These are phyloP conservation scores for Trypanosomatidae sp. DNA, from an alignment of 208 protist species.

Conservation along the genomic window DNA sequence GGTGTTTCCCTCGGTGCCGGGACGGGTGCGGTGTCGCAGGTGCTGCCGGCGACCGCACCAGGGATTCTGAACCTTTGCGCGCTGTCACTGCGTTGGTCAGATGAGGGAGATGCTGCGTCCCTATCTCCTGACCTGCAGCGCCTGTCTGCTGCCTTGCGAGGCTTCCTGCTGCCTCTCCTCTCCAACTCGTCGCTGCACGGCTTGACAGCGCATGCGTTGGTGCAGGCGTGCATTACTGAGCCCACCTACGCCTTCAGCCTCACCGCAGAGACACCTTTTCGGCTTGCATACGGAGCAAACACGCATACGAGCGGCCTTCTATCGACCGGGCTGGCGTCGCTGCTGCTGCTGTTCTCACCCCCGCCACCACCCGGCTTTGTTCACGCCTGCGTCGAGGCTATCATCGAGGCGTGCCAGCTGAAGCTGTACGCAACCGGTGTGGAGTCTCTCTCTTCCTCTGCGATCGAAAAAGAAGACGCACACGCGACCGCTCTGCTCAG, in stretches of 20 bases:
- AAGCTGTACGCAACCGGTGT: conserved; percentile 14
- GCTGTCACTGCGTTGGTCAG: background rate
- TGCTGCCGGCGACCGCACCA: conserved; percentile 45
- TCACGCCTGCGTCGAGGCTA: conserved; percentile 12
- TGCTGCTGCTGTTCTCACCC: conserved; percentile 3
- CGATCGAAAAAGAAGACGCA: no score
- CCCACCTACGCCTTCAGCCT: background rate
- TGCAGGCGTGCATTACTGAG: background rate
- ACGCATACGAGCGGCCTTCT: background rate
- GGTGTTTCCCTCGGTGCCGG: conserved; percentile 50
- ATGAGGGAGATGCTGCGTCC: background rate
- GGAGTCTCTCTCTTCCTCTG: no score
- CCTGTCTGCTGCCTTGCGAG: background rate
- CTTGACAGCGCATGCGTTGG: conserved; percentile 11
- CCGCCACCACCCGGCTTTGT: conserved; percentile 10
- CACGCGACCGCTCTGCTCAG: no score
- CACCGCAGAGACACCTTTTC: background rate
- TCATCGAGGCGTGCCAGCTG: conserved; percentile 9
- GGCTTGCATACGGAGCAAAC: background rate
- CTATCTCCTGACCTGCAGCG: background rate
- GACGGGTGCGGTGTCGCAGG: conserved; percentile 25
- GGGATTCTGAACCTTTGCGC: conserved; percentile 52
- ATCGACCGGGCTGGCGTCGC: conserved; percentile 7
- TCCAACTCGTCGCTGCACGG: conserved; percentile 18
- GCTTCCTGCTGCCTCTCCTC: conserved; percentile 3